A percentile compares a stretch with the other conserved stretches of the same genome.
Conservation (phyloP, 2,329 filamentous ascomycete species). For the Penicillium sp. region DNA sequence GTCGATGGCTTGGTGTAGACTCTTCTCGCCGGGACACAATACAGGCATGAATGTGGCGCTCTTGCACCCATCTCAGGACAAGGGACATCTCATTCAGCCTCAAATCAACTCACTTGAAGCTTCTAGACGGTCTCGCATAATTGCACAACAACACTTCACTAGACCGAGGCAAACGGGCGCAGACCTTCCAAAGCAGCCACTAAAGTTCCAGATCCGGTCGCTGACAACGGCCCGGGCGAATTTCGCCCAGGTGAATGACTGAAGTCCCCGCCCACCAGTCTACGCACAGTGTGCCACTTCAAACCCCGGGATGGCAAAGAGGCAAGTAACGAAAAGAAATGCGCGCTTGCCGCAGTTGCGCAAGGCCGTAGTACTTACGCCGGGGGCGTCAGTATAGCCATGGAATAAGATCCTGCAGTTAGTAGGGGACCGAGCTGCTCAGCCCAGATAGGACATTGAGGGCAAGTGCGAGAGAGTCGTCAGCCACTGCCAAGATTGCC, state of each 20-base stretch:
- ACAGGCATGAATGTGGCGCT: neutral
- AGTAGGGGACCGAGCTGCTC: neutral
- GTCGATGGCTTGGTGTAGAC: neutral
- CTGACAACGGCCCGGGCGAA: neutral
- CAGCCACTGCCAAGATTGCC: neutral
- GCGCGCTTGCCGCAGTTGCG: neutral
- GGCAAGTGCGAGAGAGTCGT: too few species aligned
- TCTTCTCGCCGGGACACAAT: neutral
- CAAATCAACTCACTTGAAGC: neutral
- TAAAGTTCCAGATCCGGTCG: neutral
- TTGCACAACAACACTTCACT: neutral
- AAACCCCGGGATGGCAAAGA: neutral
- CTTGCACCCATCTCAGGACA: neutral
- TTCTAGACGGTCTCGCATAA: neutral
- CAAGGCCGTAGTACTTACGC: neutral
- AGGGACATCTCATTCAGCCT: neutral
- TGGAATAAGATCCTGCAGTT: neutral
- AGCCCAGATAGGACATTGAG: neutral
- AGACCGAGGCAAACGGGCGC: neutral
- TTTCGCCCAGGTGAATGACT: neutral
- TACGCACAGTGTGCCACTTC: neutral
- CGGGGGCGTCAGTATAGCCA: neutral
- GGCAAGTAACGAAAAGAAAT: neutral
- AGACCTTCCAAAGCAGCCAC: neutral
- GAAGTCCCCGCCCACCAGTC: neutral